Evolutionary conservation across 805 yeast species (phyloP), one percentile per base, ranked within the genome.

Genomic region (Barnettozyma siamensis): DNA sequence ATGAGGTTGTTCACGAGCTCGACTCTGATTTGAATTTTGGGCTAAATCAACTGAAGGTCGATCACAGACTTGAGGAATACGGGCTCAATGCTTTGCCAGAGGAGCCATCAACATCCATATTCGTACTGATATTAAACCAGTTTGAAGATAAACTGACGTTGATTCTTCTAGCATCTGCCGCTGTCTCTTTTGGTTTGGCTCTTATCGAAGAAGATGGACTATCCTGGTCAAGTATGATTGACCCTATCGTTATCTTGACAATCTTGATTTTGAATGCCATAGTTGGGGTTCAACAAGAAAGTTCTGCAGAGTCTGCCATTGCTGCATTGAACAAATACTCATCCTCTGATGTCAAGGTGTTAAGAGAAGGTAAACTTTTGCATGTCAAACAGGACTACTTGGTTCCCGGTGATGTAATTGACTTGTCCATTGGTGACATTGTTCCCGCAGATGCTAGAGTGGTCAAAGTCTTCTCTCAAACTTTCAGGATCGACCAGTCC

Each of bases 231-330:
- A 55, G 60, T 15, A 50, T 63, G 45, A 58, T 63, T 13, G 67
- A 63, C 38, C 67, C 65, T 11, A 49, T 61, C 10, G 78, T 73
- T 12, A 73, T 73, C 50, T 68, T 65, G 7, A 59, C 64, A 33
- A 75, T 73, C 31, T 66, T 73, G 5, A 54, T 64, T 5, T 58
- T 73, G 28, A 73, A 73, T 44, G 71, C 75, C 27, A 52, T 63
- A 9, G 74, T 73, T 16, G 78, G 78, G 15, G 74, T 72, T 30
- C 62, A 70, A 29, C 77, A 73, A 50, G 78, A 73, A 50, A 57
- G 65, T 16, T 66, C 70, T 36, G 78, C 78, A 10, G 78, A 73
- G 48, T 60, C 68, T 31, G 74, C 77, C 5, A 73, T 73, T 62
- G 66, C 74, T 8, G 73, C 76, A 7, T 59, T 73, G 46, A 62